These are phyloP conservation scores for Eucalyptus guilfoylei DNA, from an alignment of 345 rosid genomes.

Conservation along the genomic window DNA sequence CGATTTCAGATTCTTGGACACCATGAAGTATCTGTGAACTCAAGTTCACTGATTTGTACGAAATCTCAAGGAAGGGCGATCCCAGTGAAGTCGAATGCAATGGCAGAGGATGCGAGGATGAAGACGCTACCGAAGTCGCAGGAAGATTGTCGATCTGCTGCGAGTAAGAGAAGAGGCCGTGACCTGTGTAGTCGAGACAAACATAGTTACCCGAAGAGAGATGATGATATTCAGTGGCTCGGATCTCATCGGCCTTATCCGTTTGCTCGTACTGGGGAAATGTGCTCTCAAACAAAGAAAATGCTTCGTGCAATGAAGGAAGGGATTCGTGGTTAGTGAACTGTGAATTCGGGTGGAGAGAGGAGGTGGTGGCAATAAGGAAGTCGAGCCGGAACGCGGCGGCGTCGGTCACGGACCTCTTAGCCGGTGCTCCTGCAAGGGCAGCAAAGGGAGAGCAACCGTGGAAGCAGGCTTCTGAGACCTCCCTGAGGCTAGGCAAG, in stretches of 20 bases:
- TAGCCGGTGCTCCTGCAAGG: background rate
- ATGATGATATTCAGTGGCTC: constrained; percentile 51
- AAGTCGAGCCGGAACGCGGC: constrained; percentile 28
- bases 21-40: constrained; percentile 21
- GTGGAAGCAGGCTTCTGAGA: constrained; percentile 29
- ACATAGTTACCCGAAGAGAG: constrained; percentile 37
- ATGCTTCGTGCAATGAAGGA: constrained; percentile 46
- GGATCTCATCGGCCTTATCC: constrained; percentile 42
- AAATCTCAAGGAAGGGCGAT: constrained; percentile 28
- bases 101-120: background rate
- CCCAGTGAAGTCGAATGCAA: background rate
- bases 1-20: constrained; percentile 33
- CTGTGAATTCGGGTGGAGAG: constrained; percentile 19
- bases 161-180: constrained; percentile 70
- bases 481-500: constrained; percentile 27
- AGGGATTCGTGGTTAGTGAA: constrained; percentile 90
- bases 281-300: constrained; percentile 24
- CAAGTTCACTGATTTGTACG: constrained; percentile 30
- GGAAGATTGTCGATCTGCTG: constrained; percentile 9
- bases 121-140: constrained; percentile 10
- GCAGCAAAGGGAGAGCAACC: constrained; percentile 49
- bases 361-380: constrained; percentile 21
- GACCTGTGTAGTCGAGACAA: constrained; percentile 52
- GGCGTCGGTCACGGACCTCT: background rate
- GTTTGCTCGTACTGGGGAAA: constrained; percentile 50